phyloP scores from a whole-genome alignment of 1,284 basidiomycete genomes.

The Cryptococcus depauperatus region DNA sequence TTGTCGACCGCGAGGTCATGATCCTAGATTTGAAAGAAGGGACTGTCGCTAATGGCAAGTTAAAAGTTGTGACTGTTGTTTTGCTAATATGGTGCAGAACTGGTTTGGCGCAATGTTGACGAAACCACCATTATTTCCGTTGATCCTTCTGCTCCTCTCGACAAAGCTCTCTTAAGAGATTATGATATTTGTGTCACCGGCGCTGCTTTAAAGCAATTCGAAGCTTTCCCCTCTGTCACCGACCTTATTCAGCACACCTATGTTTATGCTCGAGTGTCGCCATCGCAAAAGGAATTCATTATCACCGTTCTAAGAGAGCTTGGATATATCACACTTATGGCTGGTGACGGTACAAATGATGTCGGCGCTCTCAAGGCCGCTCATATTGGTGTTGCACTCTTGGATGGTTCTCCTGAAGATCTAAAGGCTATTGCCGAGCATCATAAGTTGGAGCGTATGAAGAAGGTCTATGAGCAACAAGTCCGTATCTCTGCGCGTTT shows the following conservation, averaged over 20 bases:
- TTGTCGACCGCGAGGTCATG: slow-evolving; percentile 83
- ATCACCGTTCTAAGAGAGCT: slow-evolving; percentile 76
- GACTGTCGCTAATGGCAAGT: slow-evolving; percentile 58
- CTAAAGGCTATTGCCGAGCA: slow-evolving; percentile 87
- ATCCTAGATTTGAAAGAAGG: slow-evolving; percentile 85
- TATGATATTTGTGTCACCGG: slow-evolving; percentile 95
- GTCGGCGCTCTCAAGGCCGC: slow-evolving; percentile 94
- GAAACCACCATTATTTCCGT: slow-evolving; percentile 78
- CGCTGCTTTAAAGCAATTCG: slow-evolving; percentile 76
- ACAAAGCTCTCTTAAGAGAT: slow-evolving; percentile 63
- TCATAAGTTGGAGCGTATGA: slow-evolving; percentile 76
- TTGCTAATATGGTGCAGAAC: slow-evolving; percentile 49
- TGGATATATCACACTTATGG: slow-evolving; percentile 88
- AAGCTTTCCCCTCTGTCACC: slow-evolving; percentile 55
- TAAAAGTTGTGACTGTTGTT: not conserved
- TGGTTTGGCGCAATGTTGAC: slow-evolving; percentile 89
- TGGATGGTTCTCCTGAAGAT: slow-evolving; percentile 85
- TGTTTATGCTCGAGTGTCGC: slow-evolving; percentile 96
- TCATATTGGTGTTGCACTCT: slow-evolving; percentile 83
- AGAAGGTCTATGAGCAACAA: slow-evolving; percentile 93
- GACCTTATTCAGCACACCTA: slow-evolving; percentile 83
- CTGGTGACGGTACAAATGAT: slow-evolving; percentile 94
- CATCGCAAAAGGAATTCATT: slow-evolving; percentile 86
- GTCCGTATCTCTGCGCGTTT: slow-evolving; percentile 78
- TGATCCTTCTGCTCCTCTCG: slow-evolving; percentile 65